Evolutionary conservation across 352 stramenopile species (phyloP).

Genomic region (Pythium monospermum): DNA sequence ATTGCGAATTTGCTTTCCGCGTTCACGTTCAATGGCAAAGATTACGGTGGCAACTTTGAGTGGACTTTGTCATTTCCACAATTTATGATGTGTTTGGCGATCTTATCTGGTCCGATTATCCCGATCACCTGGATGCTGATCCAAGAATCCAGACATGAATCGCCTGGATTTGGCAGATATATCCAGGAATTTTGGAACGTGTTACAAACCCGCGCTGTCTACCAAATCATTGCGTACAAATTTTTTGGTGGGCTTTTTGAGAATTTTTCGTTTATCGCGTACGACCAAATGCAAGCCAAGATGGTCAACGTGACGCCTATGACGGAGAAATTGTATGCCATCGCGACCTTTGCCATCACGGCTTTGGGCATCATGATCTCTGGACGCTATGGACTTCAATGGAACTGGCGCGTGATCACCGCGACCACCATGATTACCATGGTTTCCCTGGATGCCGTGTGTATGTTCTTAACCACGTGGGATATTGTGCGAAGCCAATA

Average conservation of each 20-base stretch:
- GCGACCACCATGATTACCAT: constrained; percentile 26
- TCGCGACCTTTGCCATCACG: constrained; percentile 20
- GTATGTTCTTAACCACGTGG: constrained; percentile 28
- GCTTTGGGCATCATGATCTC: constrained; percentile 21
- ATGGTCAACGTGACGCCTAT: constrained; percentile 26
- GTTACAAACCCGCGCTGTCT: constrained; percentile 25
- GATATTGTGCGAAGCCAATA: constrained; percentile 32
- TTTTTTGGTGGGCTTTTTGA: constrained; percentile 27
- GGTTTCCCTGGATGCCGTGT: constrained; percentile 24
- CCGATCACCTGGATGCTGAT: constrained; percentile 28
- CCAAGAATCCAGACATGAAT: constrained; percentile 17
- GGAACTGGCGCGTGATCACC: constrained; percentile 28
- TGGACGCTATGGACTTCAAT: constrained; percentile 20
- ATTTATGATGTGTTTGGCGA: constrained; percentile 23
- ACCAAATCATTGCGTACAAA: constrained; percentile 29
- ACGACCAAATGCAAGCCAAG: constrained; percentile 24
- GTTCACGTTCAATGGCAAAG: constrained; percentile 31
- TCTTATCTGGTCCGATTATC: constrained; percentile 18
- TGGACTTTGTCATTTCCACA: constrained; percentile 28
- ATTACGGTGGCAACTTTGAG: constrained; percentile 34
- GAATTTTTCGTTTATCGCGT: constrained; percentile 24
- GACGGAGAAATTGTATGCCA: constrained; percentile 22
- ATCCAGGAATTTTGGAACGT: constrained; percentile 23
- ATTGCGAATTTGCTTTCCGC: constrained; percentile 25
- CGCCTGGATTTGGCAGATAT: constrained; percentile 21